These are phyloP conservation scores for Clohesyomyces aquaticus DNA, from an alignment of 495 filamentous ascomycete genomes.

Conservation along the genomic window DNA sequence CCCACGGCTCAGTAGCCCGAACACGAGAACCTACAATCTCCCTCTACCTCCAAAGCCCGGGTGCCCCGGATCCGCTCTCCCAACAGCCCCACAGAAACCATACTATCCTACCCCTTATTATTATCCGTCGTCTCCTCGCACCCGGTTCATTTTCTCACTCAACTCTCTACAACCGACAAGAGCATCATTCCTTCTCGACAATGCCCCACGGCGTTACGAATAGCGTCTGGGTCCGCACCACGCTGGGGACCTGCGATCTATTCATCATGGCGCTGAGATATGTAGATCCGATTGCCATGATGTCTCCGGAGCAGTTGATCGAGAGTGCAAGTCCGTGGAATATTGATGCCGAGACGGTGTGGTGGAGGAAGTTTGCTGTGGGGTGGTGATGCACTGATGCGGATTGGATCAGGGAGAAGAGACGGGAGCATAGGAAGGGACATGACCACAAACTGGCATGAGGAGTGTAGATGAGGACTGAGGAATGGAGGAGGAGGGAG, in stretches of 20 bases:
- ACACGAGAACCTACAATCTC: too few species aligned
- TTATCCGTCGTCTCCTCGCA: too few species aligned
- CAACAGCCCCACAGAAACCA: too few species aligned
- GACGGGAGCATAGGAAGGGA: neutral
- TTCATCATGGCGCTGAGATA: conserved; percentile 32
- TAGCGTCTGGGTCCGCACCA: conserved; percentile 30
- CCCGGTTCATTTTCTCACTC: too few species aligned
- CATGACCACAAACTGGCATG: neutral
- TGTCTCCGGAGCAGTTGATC: conserved; percentile 34
- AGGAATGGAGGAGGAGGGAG: neutral
- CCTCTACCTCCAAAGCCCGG: too few species aligned
- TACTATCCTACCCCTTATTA: too few species aligned
- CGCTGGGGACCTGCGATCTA: conserved; percentile 31
- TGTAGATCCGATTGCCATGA: conserved; percentile 10
- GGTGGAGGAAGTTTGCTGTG: conserved; percentile 34
- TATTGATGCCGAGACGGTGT: conserved; percentile 35
- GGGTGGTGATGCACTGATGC: too few species aligned
- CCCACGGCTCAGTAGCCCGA: too few species aligned
- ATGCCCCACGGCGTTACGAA: conserved; percentile 33
- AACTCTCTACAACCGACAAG: too few species aligned
- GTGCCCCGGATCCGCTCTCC: too few species aligned
- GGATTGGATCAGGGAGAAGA: too few species aligned
- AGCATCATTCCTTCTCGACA: too few species aligned
- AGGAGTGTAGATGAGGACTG: neutral
- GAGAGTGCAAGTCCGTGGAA: conserved; percentile 31